Percentiles rank a stretch among this genome's conserved stretches.
phyloP scores from a whole-genome alignment of 345 rosid genomes.

The Acer negundo region DNA sequence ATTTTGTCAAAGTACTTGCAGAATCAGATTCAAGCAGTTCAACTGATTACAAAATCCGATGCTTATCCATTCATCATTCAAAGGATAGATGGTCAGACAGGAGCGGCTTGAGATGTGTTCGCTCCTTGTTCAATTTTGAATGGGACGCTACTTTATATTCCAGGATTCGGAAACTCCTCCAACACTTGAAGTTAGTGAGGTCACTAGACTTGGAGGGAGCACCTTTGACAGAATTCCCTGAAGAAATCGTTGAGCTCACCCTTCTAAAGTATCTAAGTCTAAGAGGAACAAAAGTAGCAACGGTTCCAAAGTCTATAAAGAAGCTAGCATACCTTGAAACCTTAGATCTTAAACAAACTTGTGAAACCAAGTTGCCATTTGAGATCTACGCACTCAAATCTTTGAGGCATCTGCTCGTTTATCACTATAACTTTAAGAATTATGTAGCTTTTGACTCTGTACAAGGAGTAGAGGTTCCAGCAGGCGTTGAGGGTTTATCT shows the following conservation, averaged over 20 bases:
- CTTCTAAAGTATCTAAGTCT: conserved; percentile 7
- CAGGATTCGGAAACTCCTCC: neutral
- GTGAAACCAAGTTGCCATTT: neutral
- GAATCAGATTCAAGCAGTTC: neutral
- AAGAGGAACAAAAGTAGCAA: neutral
- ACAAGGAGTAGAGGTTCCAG: conserved; percentile 11
- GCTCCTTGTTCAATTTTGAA: neutral
- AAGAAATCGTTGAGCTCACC: neutral
- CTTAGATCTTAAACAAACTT: neutral
- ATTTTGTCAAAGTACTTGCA: neutral
- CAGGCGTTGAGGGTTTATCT: neutral
- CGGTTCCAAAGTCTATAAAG: conserved; percentile 10
- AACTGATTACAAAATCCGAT: neutral
- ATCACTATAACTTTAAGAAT: neutral
- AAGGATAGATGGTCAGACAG: neutral
- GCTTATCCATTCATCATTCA: neutral
- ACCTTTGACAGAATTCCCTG: neutral
- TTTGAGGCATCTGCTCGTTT: conserved; percentile 14
- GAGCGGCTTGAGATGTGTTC: neutral
- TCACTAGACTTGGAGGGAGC: neutral
- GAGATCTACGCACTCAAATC: conserved; percentile 1
- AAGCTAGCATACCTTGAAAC: conserved; percentile 8
- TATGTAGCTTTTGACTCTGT: conserved; percentile 2
- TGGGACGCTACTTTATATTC: neutral
- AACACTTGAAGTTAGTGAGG: neutral